phyloP scores from a whole-genome alignment of 495 filamentous ascomycete species.

The Sabuloglossum arenarium region DNA sequence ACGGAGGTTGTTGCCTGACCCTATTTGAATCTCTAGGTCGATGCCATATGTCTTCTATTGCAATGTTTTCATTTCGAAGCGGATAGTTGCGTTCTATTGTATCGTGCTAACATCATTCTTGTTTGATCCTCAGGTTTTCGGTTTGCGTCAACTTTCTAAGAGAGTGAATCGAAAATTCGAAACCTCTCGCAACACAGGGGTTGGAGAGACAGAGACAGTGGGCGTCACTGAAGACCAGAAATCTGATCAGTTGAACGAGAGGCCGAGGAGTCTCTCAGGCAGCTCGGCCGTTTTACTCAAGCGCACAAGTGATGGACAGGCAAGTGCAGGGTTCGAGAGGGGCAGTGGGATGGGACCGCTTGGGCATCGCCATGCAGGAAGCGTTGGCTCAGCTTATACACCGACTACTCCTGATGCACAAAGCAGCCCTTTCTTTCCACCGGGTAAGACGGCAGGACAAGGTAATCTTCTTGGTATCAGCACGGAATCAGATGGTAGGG shows the following conservation, averaged over 20 bases:
- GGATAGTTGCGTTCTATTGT: background rate
- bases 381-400: slow-evolving; percentile 35
- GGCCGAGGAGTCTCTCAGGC: slow-evolving; percentile 62
- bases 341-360: slow-evolving; percentile 19
- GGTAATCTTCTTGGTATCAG: slow-evolving; percentile 24
- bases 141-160: slow-evolving; percentile 75
- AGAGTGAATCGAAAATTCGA: slow-evolving; percentile 40
- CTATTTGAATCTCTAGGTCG: too few relatives aligned
- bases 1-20: too few relatives aligned
- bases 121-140: slow-evolving; percentile 41
- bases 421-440: slow-evolving; percentile 46
- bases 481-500: slow-evolving; percentile 26
- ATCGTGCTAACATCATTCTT: background rate
- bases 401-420: slow-evolving; percentile 46
- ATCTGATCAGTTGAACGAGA: slow-evolving; percentile 40
- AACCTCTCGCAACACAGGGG: slow-evolving; percentile 46
- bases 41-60: too few relatives aligned
- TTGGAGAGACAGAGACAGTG: background rate
- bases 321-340: slow-evolving; percentile 25
- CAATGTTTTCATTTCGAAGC: background rate
- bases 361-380: slow-evolving; percentile 23
- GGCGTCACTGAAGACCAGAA: slow-evolving; percentile 13
- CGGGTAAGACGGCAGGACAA: slow-evolving; percentile 24
- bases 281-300: slow-evolving; percentile 58
- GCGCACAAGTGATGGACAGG: slow-evolving; percentile 25